A percentile compares a stretch with the other conserved stretches of the same genome.
These are phyloP conservation scores for Verbena officinalis DNA, from an alignment of 257 asterid genomes.

Conservation along the genomic window DNA sequence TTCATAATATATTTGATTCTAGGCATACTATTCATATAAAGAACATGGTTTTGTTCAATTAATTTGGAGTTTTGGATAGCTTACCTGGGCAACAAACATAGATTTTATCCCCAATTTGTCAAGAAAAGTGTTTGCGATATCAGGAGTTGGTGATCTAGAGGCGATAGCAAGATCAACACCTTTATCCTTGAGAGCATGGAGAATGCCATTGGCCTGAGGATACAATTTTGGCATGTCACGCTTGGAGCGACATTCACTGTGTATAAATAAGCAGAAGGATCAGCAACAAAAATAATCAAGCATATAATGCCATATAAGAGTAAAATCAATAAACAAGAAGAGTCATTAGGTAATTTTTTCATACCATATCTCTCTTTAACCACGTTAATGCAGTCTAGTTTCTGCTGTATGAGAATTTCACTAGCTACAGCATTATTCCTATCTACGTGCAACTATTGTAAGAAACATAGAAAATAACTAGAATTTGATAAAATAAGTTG, in stretches of 20 bases:
- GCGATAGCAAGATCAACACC: conserved; percentile 62
- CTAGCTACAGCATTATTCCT: neutral
- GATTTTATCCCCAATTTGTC: conserved; percentile 76
- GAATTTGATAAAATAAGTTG: neutral
- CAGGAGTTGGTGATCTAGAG: conserved; percentile 81
- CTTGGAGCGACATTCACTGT: conserved; percentile 71
- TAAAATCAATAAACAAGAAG: neutral
- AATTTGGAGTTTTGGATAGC: conserved; percentile 8
- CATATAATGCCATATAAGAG: neutral
- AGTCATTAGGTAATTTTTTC: neutral
- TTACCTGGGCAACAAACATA: conserved; percentile 83
- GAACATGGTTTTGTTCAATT: conserved; percentile 10
- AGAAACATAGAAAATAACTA: neutral
- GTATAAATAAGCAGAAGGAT: conserved; percentile 10
- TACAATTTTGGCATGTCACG: conserved; percentile 54
- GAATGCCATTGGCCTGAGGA: conserved; percentile 63
- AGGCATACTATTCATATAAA: neutral
- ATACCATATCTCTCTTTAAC: neutral
- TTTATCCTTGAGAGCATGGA: conserved; percentile 59
- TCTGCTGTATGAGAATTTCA: neutral
- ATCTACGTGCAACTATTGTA: neutral
- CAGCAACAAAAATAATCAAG: conserved; percentile 17
- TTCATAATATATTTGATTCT: neutral
- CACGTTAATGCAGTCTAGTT: neutral
- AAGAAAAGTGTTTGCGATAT: conserved; percentile 72